Evolutionary conservation across 306 rosid genomes (phyloP).

Genomic region (Nissolia schottii): DNA sequence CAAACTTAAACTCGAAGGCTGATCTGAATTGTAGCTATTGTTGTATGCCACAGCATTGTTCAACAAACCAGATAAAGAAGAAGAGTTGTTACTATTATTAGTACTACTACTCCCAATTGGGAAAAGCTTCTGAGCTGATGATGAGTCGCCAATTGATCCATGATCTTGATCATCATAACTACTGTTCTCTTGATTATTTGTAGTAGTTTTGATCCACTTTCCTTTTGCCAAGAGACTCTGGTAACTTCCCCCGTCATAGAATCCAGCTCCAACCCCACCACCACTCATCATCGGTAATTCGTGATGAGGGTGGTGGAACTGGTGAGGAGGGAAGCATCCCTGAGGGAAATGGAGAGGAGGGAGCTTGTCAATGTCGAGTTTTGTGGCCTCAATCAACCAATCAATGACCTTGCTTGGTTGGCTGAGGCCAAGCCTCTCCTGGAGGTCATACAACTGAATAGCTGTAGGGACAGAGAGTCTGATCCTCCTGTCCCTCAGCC

Average conservation of each 20-base stretch:
- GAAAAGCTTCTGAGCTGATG: constrained; percentile 43
- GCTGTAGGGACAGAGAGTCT: constrained; percentile 87
- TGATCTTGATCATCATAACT: constrained; percentile 7
- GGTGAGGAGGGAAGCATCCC: constrained; percentile 49
- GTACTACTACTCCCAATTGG: background rate
- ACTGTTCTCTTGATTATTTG: constrained; percentile 19
- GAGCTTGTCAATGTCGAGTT: constrained; percentile 70
- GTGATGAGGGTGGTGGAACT: constrained; percentile 41
- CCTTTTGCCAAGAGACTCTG: constrained; percentile 30
- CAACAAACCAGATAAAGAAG: constrained; percentile 35
- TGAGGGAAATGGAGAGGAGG: constrained; percentile 78
- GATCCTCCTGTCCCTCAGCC: constrained; percentile 76
- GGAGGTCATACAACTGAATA: constrained; percentile 76
- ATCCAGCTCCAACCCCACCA: constrained; percentile 25
- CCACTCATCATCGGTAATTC: background rate
- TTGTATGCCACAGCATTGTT: constrained; percentile 38
- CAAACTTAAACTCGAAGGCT: constrained; percentile 52
- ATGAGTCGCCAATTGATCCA: no score
- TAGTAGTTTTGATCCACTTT: constrained; percentile 50
- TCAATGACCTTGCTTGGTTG: constrained; percentile 93
- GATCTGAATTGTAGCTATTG: constrained; percentile 24
- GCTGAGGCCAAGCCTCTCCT: constrained; percentile 63
- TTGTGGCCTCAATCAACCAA: constrained; percentile 71
- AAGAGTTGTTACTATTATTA: background rate
- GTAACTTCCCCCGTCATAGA: constrained; percentile 24